Percentiles rank a stretch among this genome's conserved stretches.
phyloP scores from a whole-genome alignment of 225 moss, liverwort and hornwort species.

The Pleurozium schreberi region DNA sequence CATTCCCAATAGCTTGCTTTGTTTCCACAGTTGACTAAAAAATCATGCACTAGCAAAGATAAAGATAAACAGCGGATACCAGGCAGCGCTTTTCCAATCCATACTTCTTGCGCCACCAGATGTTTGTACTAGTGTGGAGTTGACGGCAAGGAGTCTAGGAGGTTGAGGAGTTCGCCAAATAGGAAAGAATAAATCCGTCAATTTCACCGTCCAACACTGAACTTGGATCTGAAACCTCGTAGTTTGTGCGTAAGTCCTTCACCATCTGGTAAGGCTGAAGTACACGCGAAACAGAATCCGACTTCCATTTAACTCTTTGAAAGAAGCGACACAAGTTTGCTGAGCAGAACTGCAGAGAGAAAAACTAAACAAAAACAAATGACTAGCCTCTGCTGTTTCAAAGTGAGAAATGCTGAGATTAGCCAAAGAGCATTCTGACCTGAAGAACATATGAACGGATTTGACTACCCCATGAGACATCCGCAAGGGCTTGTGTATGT shows the following conservation, averaged over 20 bases:
- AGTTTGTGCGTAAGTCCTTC: slow-evolving; percentile 84
- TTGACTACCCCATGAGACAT: slow-evolving; percentile 92
- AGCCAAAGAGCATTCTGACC: slow-evolving; percentile 14
- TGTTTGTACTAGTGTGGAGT: background rate
- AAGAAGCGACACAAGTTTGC: background rate
- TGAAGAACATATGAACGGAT: slow-evolving; percentile 91
- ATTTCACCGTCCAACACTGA: slow-evolving; percentile 83
- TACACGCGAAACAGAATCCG: background rate
- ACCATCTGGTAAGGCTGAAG: slow-evolving; percentile 97
- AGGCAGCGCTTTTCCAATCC: background rate
- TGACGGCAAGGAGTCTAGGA: slow-evolving; percentile 1
- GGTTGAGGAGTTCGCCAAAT: slow-evolving; percentile 41
- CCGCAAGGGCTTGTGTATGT: slow-evolving; percentile 68
- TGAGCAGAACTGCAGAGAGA: background rate
- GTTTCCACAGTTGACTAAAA: background rate
- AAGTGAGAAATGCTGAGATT: background rate
- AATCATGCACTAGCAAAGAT: background rate
- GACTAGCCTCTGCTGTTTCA: background rate
- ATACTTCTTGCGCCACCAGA: background rate
- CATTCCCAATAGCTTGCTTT: background rate
- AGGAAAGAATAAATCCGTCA: slow-evolving; percentile 73
- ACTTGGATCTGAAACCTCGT: slow-evolving; percentile 68
- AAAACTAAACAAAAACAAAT: background rate
- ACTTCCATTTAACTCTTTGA: background rate
- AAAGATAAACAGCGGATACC: background rate